A percentile compares a stretch with the other conserved stretches of the same genome.
phyloP scores from a whole-genome alignment of 2,329 filamentous ascomycete genomes.

The Ascocoryne sarcoides region DNA sequence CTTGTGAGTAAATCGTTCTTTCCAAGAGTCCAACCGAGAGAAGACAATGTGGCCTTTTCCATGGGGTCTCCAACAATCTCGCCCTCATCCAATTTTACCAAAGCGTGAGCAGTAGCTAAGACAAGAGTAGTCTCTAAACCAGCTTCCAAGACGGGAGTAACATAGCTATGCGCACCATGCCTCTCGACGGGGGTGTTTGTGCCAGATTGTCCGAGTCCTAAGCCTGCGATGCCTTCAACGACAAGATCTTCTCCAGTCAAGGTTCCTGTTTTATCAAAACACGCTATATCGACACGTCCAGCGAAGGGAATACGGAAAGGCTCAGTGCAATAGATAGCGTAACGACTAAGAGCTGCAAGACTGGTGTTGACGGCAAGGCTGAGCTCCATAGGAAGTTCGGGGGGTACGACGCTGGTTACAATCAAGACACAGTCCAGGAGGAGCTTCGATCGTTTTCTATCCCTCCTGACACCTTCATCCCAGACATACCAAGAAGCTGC shows the following conservation, averaged over 20 bases:
- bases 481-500: constrained; percentile 99
- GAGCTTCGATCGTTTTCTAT: constrained; percentile 94
- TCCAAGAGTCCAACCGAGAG: constrained; percentile 88
- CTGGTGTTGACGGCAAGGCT: constrained; percentile 96
- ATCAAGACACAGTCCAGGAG: constrained; percentile 96
- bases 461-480: constrained; percentile 89
- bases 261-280: constrained; percentile 98
- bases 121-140: constrained; percentile 82
- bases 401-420: constrained; percentile 95
- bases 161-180: constrained; percentile 74
- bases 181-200: constrained; percentile 57
- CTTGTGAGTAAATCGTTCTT: constrained; percentile 76
- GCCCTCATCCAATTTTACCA: constrained; percentile 93
- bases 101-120: constrained; percentile 85
- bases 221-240: constrained; percentile 90
- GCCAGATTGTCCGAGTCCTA: constrained; percentile 62
- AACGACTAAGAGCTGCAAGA: constrained; percentile 86
- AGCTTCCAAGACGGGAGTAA: constrained; percentile 62
- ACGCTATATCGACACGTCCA: constrained; percentile 89
- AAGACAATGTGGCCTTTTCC: constrained; percentile 90
- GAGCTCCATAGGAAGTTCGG: constrained; percentile 95
- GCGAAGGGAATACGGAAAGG: constrained; percentile 97
- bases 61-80: constrained; percentile 97
- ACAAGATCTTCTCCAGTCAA: constrained; percentile 94
- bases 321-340: constrained; percentile 97